A percentile compares a stretch with the other conserved stretches of the same genome.
These are phyloP conservation scores for Hygrophorus russula DNA, from an alignment of 768 basidiomycete species.

Conservation along the genomic window DNA sequence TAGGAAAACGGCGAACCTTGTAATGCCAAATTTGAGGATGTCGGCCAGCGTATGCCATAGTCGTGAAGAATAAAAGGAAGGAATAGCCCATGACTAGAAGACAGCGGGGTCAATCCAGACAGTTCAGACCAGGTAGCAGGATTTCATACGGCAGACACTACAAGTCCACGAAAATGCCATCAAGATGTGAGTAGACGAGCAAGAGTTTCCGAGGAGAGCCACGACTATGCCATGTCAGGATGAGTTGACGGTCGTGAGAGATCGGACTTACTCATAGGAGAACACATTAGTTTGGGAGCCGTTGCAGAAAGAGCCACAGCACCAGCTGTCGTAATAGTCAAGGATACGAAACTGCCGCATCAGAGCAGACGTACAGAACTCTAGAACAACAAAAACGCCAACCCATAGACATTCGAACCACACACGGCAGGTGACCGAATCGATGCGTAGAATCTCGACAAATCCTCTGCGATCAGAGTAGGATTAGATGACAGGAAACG, in stretches of 20 bases:
- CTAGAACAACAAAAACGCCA: constrained; percentile 41
- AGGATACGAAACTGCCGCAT: background rate
- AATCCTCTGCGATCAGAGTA: constrained; percentile 31
- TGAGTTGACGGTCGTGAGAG: background rate
- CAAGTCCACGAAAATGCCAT: constrained; percentile 51
- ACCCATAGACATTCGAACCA: constrained; percentile 68
- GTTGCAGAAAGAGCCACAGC: constrained; percentile 37
- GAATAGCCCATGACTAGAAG: constrained; percentile 49
- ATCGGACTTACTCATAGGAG: background rate
- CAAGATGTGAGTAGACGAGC: constrained; percentile 43
- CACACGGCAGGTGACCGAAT: constrained; percentile 44
- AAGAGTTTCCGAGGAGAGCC: constrained; percentile 17
- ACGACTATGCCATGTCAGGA: constrained; percentile 1
- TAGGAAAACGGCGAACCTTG: constrained; percentile 22
- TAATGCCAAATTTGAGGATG: constrained; percentile 42
- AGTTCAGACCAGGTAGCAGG: background rate
- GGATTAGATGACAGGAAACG: background rate
- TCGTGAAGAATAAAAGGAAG: constrained; percentile 31
- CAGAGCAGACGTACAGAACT: constrained; percentile 37
- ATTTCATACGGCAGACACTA: constrained; percentile 27
- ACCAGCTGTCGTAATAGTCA: constrained; percentile 27
- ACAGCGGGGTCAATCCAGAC: constrained; percentile 3
- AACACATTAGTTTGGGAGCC: constrained; percentile 21
- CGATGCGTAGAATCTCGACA: constrained; percentile 41
- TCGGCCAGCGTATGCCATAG: constrained; percentile 28